Percentiles rank a stretch among this genome's conserved stretches.
Evolutionary conservation across 768 basidiomycete genomes (phyloP).

Genomic region (Mycena belliarum): DNA sequence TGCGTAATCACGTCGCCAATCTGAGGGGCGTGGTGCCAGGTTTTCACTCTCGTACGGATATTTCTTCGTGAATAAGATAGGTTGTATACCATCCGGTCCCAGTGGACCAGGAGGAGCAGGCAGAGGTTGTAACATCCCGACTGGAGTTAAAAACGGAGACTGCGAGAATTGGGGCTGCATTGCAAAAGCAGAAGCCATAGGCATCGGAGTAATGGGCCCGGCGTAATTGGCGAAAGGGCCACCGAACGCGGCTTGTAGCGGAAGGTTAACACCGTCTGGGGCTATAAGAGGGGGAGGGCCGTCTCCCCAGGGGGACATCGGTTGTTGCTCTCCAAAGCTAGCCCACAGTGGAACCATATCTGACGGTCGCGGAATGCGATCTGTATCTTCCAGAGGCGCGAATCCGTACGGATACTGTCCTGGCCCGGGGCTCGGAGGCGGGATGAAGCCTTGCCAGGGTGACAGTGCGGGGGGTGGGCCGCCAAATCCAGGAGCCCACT

Average conservation of each 20-base stretch:
- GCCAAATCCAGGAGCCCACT: no score
- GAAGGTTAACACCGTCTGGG: neutral
- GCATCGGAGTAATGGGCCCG: neutral
- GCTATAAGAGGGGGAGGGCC: neutral
- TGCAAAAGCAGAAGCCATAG: neutral
- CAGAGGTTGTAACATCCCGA: neutral
- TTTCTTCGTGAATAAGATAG: constrained; percentile 7
- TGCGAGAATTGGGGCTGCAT: neutral
- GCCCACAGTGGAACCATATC: neutral
- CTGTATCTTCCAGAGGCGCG: neutral
- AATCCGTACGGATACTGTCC: neutral
- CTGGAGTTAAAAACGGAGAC: neutral
- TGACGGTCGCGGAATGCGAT: neutral
- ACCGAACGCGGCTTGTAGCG: neutral
- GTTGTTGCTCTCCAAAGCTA: neutral
- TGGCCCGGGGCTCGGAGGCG: neutral
- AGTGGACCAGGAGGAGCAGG: neutral
- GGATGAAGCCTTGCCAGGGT: neutral
- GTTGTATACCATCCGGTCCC: neutral
- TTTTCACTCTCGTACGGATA: constrained; percentile 1
- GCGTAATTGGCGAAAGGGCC: neutral
- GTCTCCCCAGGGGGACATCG: neutral
- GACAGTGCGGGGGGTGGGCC: no score
- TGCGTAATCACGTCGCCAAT: constrained; percentile 17
- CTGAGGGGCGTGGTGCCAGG: constrained; percentile 10